phyloP scores from a whole-genome alignment of 306 rosid genomes.

The Glycine latifolia region DNA sequence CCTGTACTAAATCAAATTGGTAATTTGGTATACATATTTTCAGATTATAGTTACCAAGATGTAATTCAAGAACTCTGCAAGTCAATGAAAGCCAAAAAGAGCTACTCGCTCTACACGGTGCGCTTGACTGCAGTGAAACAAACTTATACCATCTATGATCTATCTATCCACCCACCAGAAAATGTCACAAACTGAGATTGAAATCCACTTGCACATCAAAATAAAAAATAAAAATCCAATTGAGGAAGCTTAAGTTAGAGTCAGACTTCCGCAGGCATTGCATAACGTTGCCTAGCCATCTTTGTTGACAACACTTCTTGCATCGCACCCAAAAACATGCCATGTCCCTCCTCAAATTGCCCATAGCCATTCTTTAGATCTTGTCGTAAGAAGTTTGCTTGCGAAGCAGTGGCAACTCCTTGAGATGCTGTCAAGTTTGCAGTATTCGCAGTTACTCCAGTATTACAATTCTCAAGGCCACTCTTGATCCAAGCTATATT shows the following conservation, averaged over 20 bases:
- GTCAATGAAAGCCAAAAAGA: neutral
- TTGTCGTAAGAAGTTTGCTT: conserved; percentile 17
- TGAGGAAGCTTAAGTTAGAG: conserved; percentile 55
- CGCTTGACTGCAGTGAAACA: neutral
- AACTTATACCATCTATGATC: conserved; percentile 12
- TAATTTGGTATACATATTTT: conserved; percentile 3
- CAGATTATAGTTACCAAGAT: conserved; percentile 11
- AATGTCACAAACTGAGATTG: neutral
- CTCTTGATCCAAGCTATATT: conserved; percentile 81
- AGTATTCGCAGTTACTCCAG: conserved; percentile 38
- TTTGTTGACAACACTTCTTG: conserved; percentile 59
- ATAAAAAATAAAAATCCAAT: neutral
- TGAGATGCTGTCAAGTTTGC: conserved; percentile 46
- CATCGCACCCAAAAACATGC: conserved; percentile 60
- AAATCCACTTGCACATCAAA: conserved; percentile 24
- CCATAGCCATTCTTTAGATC: conserved; percentile 24
- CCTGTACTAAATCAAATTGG: conserved; percentile 2
- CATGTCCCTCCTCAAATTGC: conserved; percentile 56
- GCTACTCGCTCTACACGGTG: conserved; percentile 1
- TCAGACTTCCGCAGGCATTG: conserved; percentile 68
- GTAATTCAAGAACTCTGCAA: neutral
- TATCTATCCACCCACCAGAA: conserved; percentile 26
- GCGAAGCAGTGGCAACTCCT: conserved; percentile 44
- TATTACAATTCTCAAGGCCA: conserved; percentile 60
- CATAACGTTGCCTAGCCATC: conserved; percentile 58